Conservation (phyloP, 225 moss, liverwort and hornwort species). For the Sphagnum tenellum region DNA sequence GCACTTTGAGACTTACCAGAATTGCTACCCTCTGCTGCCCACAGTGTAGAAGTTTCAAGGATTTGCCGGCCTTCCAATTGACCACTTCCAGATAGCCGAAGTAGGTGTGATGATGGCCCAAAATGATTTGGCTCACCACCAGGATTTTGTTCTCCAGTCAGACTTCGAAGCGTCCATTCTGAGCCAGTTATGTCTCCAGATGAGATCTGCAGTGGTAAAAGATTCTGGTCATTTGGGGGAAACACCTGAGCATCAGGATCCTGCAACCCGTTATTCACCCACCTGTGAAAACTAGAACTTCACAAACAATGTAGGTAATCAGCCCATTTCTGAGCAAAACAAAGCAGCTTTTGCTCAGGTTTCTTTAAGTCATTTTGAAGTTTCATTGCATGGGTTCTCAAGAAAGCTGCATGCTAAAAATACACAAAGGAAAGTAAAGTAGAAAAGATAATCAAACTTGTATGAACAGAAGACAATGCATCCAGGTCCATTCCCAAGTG, state of each 20-base stretch:
- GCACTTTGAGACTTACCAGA: constrained; percentile 15
- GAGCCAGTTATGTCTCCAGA: constrained; percentile 59
- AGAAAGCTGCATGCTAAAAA: too few species aligned
- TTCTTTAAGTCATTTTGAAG: too few species aligned
- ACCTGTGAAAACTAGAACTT: too few species aligned
- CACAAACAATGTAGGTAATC: too few species aligned
- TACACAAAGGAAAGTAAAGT: too few species aligned
- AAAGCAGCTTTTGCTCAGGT: too few species aligned
- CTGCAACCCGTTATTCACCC: constrained; percentile 7
- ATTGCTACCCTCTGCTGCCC: constrained; percentile 17
- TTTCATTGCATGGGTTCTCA: too few species aligned
- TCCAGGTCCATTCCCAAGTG: too few species aligned
- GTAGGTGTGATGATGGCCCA: constrained; percentile 33
- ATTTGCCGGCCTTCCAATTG: constrained; percentile 69
- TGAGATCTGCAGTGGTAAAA: constrained; percentile 43
- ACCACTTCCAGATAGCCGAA: constrained; percentile 20
- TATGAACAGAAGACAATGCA: too few species aligned
- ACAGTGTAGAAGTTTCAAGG: constrained; percentile 37
- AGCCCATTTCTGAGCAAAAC: too few species aligned
- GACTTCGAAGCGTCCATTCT: constrained; percentile 76
- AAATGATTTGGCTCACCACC: constrained; percentile 41
- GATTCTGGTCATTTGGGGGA: constrained; percentile 51
- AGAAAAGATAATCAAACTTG: too few species aligned
- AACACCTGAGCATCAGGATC: constrained; percentile 61
- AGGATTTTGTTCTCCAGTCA: constrained; percentile 17